These are phyloP conservation scores for Sclerotinia glacialis DNA, from an alignment of 2,329 filamentous ascomycete genomes.

Conservation along the genomic window DNA sequence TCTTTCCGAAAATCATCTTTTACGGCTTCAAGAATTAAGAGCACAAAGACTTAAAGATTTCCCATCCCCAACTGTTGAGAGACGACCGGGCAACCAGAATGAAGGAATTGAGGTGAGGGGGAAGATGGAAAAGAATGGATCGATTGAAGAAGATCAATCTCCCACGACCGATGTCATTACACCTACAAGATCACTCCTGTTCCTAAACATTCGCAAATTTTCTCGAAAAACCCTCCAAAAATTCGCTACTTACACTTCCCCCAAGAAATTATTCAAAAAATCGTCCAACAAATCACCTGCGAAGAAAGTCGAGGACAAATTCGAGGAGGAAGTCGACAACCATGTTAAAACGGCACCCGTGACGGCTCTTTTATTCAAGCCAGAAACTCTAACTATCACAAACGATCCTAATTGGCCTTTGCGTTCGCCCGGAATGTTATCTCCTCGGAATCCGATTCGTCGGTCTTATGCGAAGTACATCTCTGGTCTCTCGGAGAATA, in stretches of 20 bases:
- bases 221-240: background rate
- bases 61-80: no score
- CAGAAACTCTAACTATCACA: fast-evolving
- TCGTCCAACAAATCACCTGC: background rate
- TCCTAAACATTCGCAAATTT: background rate
- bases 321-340: background rate
- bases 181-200: background rate
- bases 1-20: background rate
- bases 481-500: no score
- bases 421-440: background rate
- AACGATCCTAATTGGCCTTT: background rate
- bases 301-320: no score
- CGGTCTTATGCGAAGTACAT: no score
- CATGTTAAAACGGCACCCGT: background rate
- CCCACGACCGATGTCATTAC: background rate
- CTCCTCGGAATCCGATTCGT: background rate
- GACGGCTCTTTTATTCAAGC: background rate
- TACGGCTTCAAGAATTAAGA: background rate
- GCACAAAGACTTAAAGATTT: background rate
- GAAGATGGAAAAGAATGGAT: background rate
- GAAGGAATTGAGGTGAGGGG: background rate
- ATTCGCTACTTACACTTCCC: no score
- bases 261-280: background rate
- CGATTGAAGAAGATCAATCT: background rate
- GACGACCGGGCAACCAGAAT: fast-evolving